phyloP scores from a whole-genome alignment of 495 filamentous ascomycete species.

The Chlorociboria aeruginascens region DNA sequence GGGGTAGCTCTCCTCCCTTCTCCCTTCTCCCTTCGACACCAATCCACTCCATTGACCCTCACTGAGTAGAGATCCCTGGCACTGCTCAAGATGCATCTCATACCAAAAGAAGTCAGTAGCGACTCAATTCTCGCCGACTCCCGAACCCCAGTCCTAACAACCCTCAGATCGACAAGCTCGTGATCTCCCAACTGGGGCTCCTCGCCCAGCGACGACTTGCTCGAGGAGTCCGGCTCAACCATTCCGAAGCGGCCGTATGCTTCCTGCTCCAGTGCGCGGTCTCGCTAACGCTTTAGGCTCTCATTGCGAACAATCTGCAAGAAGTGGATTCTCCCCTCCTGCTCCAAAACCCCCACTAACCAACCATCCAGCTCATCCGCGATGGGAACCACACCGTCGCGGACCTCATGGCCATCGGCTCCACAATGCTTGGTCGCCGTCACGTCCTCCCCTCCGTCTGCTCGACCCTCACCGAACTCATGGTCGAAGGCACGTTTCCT shows the following conservation, averaged over 20 bases:
- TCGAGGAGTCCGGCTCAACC: constrained; percentile 79
- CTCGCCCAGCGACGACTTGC: constrained; percentile 85
- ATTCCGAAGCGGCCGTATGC: constrained; percentile 77
- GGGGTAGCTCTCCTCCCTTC: too few species aligned
- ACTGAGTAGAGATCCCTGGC: neutral
- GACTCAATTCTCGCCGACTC: neutral
- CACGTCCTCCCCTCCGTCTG: constrained; percentile 82
- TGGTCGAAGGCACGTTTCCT: constrained; percentile 90
- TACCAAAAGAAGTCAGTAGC: constrained; percentile 67
- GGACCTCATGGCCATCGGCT: constrained; percentile 84
- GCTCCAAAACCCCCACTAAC: neutral
- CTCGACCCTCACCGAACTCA: constrained; percentile 65
- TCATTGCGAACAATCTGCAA: constrained; percentile 84
- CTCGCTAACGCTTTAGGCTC: constrained; percentile 40
- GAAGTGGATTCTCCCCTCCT: constrained; percentile 40
- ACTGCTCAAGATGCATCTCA: constrained; percentile 55
- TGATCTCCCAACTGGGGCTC: constrained; percentile 78
- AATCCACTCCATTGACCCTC: neutral
- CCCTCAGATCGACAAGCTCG: constrained; percentile 84
- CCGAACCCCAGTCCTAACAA: neutral
- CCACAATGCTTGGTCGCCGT: constrained; percentile 85
- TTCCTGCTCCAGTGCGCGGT: neutral
- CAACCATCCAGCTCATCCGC: constrained; percentile 52
- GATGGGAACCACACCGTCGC: constrained; percentile 90
- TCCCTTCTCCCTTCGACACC: neutral